These are phyloP conservation scores for Endocalyx cinctus DNA, from an alignment of 2,329 filamentous ascomycete species.

Conservation along the genomic window DNA sequence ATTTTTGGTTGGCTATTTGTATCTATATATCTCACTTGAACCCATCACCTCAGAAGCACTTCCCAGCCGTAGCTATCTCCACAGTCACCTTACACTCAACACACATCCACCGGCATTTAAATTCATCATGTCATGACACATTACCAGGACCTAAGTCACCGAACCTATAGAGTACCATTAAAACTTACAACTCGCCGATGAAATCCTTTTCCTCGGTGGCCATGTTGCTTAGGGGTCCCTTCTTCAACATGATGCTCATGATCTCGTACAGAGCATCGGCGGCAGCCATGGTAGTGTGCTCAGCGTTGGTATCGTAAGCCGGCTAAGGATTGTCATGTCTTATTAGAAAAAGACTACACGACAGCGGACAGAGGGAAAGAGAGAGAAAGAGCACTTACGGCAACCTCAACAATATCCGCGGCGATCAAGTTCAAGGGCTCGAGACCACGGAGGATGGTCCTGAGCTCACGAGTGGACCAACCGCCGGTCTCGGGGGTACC, in stretches of 20 bases:
- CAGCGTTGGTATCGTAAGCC: conserved; percentile 61
- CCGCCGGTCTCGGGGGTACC: conserved; percentile 74
- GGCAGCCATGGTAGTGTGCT: conserved; percentile 54
- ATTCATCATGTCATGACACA: no score
- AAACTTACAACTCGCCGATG: no score
- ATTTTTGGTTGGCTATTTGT: no score
- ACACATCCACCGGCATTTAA: no score
- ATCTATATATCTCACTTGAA: no score
- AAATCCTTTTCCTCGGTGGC: no score
- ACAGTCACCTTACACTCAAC: no score
- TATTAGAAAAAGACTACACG: not conserved
- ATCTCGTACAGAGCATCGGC: conserved; percentile 64
- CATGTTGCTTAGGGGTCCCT: conserved; percentile 50
- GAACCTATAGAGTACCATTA: no score
- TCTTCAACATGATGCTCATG: conserved; percentile 70
- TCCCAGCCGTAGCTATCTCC: no score
- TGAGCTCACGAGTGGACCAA: conserved; percentile 68
- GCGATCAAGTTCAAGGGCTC: conserved; percentile 66
- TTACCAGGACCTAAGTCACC: no score
- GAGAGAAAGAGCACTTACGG: conserved; percentile 31
- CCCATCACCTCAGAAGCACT: no score
- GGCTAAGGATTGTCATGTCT: conserved; percentile 27
- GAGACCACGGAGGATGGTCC: conserved; percentile 65
- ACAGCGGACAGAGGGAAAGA: not conserved
- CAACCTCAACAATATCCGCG: conserved; percentile 70